A percentile compares a stretch with the other conserved stretches of the same genome.
These are phyloP conservation scores for Asterella californica DNA, from an alignment of 225 moss, liverwort and hornwort species.

Conservation along the genomic window DNA sequence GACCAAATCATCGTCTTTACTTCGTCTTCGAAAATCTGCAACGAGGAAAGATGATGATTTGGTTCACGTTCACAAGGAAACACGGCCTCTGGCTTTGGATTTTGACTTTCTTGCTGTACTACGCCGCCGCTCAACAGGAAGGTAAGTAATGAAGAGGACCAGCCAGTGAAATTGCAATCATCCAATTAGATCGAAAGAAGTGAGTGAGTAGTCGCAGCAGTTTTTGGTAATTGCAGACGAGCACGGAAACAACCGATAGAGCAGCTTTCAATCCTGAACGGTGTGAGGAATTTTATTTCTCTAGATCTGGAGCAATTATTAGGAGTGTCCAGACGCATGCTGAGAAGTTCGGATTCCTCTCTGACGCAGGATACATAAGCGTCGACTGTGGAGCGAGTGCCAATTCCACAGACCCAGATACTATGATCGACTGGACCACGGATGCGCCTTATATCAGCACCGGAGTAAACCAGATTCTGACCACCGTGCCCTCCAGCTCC, in stretches of 20 bases:
- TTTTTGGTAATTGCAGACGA: neutral
- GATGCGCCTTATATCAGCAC: slow-evolving; percentile 36
- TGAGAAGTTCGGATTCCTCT: neutral
- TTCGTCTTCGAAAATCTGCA: too few relatives aligned
- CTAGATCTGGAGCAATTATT: neutral
- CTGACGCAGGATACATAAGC: slow-evolving; percentile 44
- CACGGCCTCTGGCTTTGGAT: neutral
- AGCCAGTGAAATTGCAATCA: neutral
- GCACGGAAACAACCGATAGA: neutral
- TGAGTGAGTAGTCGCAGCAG: too few relatives aligned
- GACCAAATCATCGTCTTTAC: too few relatives aligned
- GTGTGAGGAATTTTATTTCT: neutral
- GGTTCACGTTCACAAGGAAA: too few relatives aligned
- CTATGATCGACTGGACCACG: slow-evolving; percentile 32
- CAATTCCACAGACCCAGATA: slow-evolving; percentile 37
- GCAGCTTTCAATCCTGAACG: neutral
- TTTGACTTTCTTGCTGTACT: neutral
- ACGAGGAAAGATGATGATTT: neutral
- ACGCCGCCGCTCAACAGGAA: neutral
- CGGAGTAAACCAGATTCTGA: slow-evolving; percentile 24
- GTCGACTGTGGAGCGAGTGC: slow-evolving; percentile 58
- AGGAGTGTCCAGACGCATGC: neutral
- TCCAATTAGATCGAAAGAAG: too few relatives aligned
- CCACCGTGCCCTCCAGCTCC: neutral
- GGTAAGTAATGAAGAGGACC: neutral